Base-by-base conservation (phyloP, 768 basidiomycete genomes). In the Leccinum subtestaceum region DNA sequence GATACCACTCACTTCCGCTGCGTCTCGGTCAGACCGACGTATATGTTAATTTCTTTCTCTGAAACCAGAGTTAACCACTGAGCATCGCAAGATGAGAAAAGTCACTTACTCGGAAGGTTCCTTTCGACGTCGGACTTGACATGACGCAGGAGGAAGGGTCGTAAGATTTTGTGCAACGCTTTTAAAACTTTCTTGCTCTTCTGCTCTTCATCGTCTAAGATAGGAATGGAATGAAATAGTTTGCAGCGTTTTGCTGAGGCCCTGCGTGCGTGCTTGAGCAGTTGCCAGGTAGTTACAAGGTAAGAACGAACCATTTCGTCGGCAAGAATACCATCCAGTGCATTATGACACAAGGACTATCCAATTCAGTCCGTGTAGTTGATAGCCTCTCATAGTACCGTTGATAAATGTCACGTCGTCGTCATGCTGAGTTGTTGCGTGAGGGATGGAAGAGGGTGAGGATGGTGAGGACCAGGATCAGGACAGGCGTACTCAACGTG, bases 1-100 rank as follows among this genome's bases (percentile, higher is more conserved):
- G 88, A 74, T 99, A 98, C 97, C 27, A 27, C 27, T 27, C 96
- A 98, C 70, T 95, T 98, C 29, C 94, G 78, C 71, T 99, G 97
- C 93, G 98, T 95, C 23, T 97, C 95, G 7, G 94, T 90, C 59
- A 98, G 83, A 53, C 95, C 95, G 53, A 99, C 91, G 59, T 98
- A 99, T 47, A 98, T 93, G 67, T 98, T 99, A 72, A 98, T 95
- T 69, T 98, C 97, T 77, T 98, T 98, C 77, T 98, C 91, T 93
- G 64, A 48, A 55, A 57, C 57, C 21, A 54, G 4, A 19, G 36
- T 63, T 47, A 56, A 32, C 47, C 3, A 53, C 12, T 2, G 27
- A 15, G 53, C 50, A 17, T 17, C 12, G 5, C 3, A 3, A 43
- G 0, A 11, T 6, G 52, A 55, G 21, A 15, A 23, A 32, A 11